Conservation (phyloP, 164 flowering plant genomes). For the Liriodendron chinense region DNA sequence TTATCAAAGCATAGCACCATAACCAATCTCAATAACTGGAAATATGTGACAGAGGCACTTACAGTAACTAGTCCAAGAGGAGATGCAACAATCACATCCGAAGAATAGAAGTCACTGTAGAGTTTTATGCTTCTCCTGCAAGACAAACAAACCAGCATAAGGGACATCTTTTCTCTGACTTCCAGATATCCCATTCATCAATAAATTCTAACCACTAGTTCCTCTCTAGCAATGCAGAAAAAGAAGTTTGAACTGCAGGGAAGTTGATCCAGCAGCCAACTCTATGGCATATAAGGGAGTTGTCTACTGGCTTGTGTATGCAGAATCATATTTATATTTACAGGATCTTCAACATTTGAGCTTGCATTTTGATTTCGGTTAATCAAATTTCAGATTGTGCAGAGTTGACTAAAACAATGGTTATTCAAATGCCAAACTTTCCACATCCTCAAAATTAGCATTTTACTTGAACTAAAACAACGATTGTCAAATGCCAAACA, state of each 20-base stretch:
- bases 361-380: too few species aligned
- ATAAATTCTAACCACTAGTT: background rate
- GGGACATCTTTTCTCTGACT: background rate
- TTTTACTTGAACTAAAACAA: too few species aligned
- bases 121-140: constrained; percentile 69
- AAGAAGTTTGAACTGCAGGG: background rate
- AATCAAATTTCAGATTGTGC: too few species aligned
- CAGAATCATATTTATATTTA: background rate
- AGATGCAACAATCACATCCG: constrained; percentile 88
- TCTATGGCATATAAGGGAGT: background rate
- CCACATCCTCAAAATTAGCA: too few species aligned
- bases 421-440: too few species aligned
- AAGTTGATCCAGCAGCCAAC: background rate
- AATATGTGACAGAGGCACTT: constrained; percentile 20
- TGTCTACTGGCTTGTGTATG: background rate
- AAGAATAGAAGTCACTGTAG: constrained; percentile 78
- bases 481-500: too few species aligned
- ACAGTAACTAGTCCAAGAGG: constrained; percentile 64
- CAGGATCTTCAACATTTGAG: background rate
- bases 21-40: background rate
- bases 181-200: background rate
- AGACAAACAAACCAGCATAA: background rate
- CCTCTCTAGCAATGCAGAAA: background rate
- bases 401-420: too few species aligned
- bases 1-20: background rate